Evolutionary conservation across 768 basidiomycete species (phyloP), one percentile per base, ranked within the genome.

Genomic region (Suillus plorans): DNA sequence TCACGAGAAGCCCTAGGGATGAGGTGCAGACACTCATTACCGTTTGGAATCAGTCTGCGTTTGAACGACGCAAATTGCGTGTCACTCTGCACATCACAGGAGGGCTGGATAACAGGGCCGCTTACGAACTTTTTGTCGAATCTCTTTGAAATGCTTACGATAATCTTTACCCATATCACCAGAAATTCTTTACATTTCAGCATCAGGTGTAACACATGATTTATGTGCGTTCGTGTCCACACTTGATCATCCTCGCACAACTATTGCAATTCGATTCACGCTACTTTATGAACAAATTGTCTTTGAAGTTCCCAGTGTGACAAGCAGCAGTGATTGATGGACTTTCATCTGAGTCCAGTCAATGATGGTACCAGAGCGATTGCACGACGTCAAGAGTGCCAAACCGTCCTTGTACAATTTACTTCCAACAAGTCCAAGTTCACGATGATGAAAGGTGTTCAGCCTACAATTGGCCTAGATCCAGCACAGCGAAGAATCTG

Each of bases 11-110:
- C 47, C 65, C 67, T 1, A 25, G 57, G 2, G 64, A 72, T 2
- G 69, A 76, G 42, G 71, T 77, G 37, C 63, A 66, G 57, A 73
- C 74, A 8, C 67, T 76, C 37, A 52, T 76, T 12, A 50, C 63
- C 20, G 63, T 77, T 16, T 76, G 74, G 74, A 76, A 77, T 28
- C 67, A 76, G 61, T 72, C 74, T 64, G 74, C 74, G 5, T 72
- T 76, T 14, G 74, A 77, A 64, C 69, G 74, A 37, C 74, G 74
- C 42, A 76, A 74, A 63, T 62, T 76, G 50, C 63, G 64, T 8
- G 73, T 69, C 34, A 62, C 55, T 18, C 68, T 77, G 6, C 67
- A 64, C 28, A 45, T 58, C 22, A 64, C 25, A n/a, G 49, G 41
- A 34, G 64, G 61, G 22, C n/a, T 25, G n/a, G 63, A 49, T n/a